phyloP scores from a whole-genome alignment of 495 filamentous ascomycete genomes.

The Lophium mytilinum region DNA sequence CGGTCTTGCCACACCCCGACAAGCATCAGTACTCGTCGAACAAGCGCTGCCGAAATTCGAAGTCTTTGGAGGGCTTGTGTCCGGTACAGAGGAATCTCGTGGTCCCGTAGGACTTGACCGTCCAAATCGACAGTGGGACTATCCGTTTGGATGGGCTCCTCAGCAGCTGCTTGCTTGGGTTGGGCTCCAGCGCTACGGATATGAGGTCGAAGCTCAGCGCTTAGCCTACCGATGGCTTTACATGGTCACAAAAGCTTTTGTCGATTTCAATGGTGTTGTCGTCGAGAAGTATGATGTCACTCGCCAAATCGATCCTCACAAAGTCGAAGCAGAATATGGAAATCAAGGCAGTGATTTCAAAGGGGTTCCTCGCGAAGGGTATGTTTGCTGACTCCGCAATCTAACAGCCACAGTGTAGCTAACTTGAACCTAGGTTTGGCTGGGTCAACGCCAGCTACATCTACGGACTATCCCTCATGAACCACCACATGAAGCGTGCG shows the following conservation, averaged over 20 bases:
- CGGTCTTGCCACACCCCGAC: slow-evolving; percentile 67
- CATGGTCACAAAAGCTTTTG: slow-evolving; percentile 95
- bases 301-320: slow-evolving; percentile 74
- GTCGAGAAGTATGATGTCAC: slow-evolving; percentile 99
- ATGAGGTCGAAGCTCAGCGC: slow-evolving; percentile 76
- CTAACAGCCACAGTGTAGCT: too few relatives aligned
- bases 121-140: slow-evolving; percentile 96
- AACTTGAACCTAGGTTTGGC: slow-evolving; percentile 62
- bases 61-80: slow-evolving; percentile 76
- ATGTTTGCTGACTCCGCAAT: slow-evolving; percentile 24
- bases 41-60: slow-evolving; percentile 79
- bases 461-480: slow-evolving; percentile 76
- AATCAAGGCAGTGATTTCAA: slow-evolving; percentile 94
- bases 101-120: slow-evolving; percentile 70
- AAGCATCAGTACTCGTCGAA: slow-evolving; percentile 68
- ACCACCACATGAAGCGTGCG: slow-evolving; percentile 74
- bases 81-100: slow-evolving; percentile 77
- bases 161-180: slow-evolving; percentile 98
- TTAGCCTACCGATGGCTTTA: slow-evolving; percentile 92
- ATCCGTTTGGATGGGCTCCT: slow-evolving; percentile 94
- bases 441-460: slow-evolving; percentile 98
- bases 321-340: slow-evolving; percentile 92
- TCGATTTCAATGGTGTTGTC: slow-evolving; percentile 94
- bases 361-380: slow-evolving; percentile 93
- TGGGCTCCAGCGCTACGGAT: slow-evolving; percentile 81